These are phyloP conservation scores for Pyrus communis DNA, from an alignment of 306 rosid species.

Conservation along the genomic window DNA sequence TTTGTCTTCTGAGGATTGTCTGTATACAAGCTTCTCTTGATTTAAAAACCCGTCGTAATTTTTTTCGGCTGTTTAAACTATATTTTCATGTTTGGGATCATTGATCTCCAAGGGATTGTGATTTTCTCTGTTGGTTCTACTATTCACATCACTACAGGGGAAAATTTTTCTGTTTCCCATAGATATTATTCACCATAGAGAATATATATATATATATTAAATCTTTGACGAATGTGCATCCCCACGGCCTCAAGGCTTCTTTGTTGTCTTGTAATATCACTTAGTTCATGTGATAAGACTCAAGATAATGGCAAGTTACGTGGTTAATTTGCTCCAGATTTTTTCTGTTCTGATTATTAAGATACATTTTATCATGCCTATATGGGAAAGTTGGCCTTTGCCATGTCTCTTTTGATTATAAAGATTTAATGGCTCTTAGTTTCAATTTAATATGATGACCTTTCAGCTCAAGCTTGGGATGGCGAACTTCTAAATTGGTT, in stretches of 20 bases:
- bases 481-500: conserved; percentile 2
- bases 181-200: not conserved
- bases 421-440: not conserved
- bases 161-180: not conserved
- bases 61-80: not conserved
- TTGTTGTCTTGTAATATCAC: not conserved
- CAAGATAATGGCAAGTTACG: not conserved
- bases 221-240: not conserved
- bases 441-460: not conserved
- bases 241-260: not conserved
- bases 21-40: not conserved
- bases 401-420: not conserved
- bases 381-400: not conserved
- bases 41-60: not conserved
- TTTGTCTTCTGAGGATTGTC: not conserved
- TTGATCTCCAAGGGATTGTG: not conserved
- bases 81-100: not conserved
- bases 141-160: not conserved
- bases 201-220: not conserved
- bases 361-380: not conserved
- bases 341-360: not conserved
- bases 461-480: conserved; percentile 4
- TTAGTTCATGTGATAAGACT: not conserved
- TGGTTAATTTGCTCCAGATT: not conserved
- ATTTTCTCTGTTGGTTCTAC: not conserved